Base-by-base conservation (phyloP, 1,284 basidiomycete genomes). In the Microbotryomycetes sp. region DNA sequence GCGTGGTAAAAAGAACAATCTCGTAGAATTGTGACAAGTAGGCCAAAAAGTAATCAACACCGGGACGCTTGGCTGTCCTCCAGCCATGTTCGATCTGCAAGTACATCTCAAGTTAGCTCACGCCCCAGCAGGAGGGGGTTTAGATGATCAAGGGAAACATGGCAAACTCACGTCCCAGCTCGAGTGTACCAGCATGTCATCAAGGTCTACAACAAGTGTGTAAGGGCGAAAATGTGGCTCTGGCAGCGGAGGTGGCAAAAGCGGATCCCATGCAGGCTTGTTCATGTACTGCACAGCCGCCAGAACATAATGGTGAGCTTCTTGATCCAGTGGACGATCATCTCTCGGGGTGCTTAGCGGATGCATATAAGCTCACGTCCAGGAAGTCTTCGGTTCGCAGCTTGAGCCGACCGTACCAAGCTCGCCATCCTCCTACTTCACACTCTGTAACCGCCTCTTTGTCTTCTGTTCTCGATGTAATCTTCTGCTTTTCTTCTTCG, bases 1-100 rank as follows among this genome's bases (percentile, higher is more conserved):
- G 92, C 9, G 86, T 83, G 15, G 93, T 97, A 80, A 97, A 99
- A 59, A 98, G 80, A 25, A 98, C 93, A 65, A 98, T 86, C 79
- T 98, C 94, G 77, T 92, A 98, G 78, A 97, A 97, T 73, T 97
- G 93, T 0, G 91, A 92, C 49, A 98, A 82, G 76, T 98, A 97
- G 32, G 84, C 92, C 54, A 98, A 80, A 82, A 97, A 98, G 77
- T 97, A 97, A 75, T 98, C 96, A 9, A 94, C 87, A 3, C 96
- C 96, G 1, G 94, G 94, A 56, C 96, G 85, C 66, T 79, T 79
- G 2, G 78, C 78, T 3, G 77, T 79, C 15, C 77, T 70, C 78
- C 78, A 79, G 7, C 78, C 78, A 52, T 77, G 72, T 45, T 77
- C 74, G 22, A 77, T 67, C 69, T 71, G 59, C 15, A 28, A 26